phyloP scores from a whole-genome alignment of 1,284 basidiomycete species.

The Pseudozyma sp. region DNA sequence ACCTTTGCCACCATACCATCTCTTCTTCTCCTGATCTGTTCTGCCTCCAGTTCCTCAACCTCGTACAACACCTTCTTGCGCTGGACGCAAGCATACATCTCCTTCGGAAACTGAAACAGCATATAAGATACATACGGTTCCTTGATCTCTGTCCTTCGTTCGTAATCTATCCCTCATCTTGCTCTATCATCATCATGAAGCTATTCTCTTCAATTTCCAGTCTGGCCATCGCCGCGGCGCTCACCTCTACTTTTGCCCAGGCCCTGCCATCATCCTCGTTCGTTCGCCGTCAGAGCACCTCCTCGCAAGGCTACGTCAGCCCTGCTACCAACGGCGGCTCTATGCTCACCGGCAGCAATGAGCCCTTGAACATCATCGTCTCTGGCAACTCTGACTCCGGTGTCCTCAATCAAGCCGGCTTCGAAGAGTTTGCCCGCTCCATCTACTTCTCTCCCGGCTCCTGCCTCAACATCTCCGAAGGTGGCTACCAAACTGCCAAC shows the following conservation, averaged over 20 bases:
- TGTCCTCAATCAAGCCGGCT: conserved; percentile 54
- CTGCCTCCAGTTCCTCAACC: background rate
- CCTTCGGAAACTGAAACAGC: background rate
- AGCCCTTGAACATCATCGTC: conserved; percentile 67
- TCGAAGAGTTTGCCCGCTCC: conserved; percentile 51
- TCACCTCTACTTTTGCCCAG: conserved; percentile 2
- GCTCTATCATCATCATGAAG: conserved; percentile 16
- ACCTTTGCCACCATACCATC: background rate
- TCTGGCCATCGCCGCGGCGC: conserved; percentile 17
- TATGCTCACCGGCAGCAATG: conserved; percentile 46
- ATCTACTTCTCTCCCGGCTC: conserved; percentile 57
- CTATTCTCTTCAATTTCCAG: background rate
- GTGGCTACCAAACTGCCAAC: conserved; percentile 63
- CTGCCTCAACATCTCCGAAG: conserved; percentile 60
- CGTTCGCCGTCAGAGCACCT: conserved; percentile 12
- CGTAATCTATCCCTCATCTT: background rate
- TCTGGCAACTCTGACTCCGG: conserved; percentile 48
- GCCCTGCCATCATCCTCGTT: conserved; percentile 16
- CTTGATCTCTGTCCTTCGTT: background rate
- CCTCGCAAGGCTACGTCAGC: conserved; percentile 26
- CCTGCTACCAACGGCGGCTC: conserved; percentile 40
- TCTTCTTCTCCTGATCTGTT: background rate
- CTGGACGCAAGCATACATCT: conserved; percentile 23
- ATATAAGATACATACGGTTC: background rate
- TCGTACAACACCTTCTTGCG: conserved; percentile 9